Base-by-base conservation (phyloP, 202 grass and related monocot genomes). In the Saccharum hybrid region DNA sequence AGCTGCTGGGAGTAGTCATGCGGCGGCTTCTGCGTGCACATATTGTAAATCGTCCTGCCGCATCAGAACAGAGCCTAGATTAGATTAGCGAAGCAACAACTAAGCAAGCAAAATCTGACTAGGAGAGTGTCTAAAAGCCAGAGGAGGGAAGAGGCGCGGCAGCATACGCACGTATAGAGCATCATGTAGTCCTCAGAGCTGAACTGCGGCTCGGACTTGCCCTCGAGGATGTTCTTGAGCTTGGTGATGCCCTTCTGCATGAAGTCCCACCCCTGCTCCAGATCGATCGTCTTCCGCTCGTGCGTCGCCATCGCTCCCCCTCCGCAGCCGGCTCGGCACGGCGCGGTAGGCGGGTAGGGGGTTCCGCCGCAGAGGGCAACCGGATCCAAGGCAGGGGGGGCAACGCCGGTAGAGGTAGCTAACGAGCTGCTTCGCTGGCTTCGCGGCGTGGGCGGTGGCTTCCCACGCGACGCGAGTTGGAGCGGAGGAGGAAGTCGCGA, bases 1-100 rank as follows among this genome's bases (percentile, higher is more conserved):
- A 88, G 89, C 78, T 94, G 92, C 71, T 94, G 92, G 38, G 92
- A 94, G 89, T 94, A 94, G 52, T 94, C 92, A 16, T 94, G 87
- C 3, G 89, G 92, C 31, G 92, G 92, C 74, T 94, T 94, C 86
- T 94, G 92, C 39, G 92, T 94, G 74, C 92, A 91, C 92, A 94
- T 94, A 69, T 94, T 94, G 76, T 91, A 94, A 19, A 94, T 94
- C 49, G 92, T 94, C 79, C 92, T 94, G 68, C 34, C 4, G 40
- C 79, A 85, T 19, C 48, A n/a, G 26, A 65, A 38, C 13, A 45
- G 62, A 70, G 16, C n/a, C 54, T 11, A 68, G 26, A 76, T 70
- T 49, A 71, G 51, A 76, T 76, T 64, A 81, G 21, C 22, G 59
- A 42, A 10, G 63, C 34, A 71, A 16, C 63, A 59, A 62, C 19